Percentiles rank a stretch among this genome's conserved stretches.
Conservation (phyloP, 2,329 filamentous ascomycete genomes). For the Dryadomyces quercus-mongolicae region DNA sequence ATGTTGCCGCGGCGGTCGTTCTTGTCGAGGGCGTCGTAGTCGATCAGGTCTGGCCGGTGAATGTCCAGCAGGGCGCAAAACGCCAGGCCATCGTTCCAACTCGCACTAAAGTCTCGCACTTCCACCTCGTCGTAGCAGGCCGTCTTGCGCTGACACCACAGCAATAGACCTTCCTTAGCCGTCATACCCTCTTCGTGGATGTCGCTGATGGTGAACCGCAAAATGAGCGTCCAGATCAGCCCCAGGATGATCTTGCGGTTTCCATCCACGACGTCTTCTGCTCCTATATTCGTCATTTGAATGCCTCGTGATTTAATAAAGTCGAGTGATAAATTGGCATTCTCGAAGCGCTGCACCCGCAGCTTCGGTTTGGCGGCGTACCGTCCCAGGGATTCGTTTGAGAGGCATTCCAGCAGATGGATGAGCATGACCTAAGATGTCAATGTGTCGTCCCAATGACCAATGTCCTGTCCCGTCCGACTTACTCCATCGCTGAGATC, state of each 20-base stretch:
- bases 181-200: constrained; percentile 98
- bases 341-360: constrained; percentile 93
- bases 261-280: constrained; percentile 95
- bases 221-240: constrained; percentile 95
- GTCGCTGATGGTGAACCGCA: constrained; percentile 95
- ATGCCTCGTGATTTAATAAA: constrained; percentile 78
- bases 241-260: constrained; percentile 96
- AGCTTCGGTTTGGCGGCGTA: constrained; percentile 95
- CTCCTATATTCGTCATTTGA: constrained; percentile 96
- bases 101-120: constrained; percentile 84
- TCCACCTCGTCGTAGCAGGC: constrained; percentile 97
- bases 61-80: constrained; percentile 96
- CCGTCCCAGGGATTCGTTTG: constrained; percentile 84
- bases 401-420: constrained; percentile 92
- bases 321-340: constrained; percentile 89
- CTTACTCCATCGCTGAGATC: constrained; percentile 90
- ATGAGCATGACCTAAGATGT: constrained; percentile 69
- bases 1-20: constrained; percentile 91
- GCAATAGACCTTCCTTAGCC: constrained; percentile 83
- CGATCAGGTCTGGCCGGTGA: constrained; percentile 90
- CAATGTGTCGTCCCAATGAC: background rate
- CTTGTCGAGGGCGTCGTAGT: constrained; percentile 92
- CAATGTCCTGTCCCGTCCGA: constrained; percentile 16
- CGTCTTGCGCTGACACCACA: constrained; percentile 98
- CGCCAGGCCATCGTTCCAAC: constrained; percentile 95